Evolutionary conservation across 306 rosid genomes (phyloP).

Genomic region (Phaseolus lunatus): DNA sequence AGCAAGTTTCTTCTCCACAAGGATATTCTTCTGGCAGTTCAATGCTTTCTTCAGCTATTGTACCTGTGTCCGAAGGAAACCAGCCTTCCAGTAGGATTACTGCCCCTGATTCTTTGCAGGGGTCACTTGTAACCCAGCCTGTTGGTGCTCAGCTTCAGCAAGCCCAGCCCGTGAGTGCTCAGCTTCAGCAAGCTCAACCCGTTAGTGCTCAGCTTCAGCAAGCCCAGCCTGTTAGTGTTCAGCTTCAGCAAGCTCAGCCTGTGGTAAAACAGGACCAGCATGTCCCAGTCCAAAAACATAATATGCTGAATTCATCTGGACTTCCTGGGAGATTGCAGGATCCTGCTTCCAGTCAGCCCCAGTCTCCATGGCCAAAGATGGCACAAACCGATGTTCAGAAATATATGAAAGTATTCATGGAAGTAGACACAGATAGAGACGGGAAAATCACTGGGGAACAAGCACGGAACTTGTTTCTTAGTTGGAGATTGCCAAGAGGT

Average conservation of each 20-base stretch:
- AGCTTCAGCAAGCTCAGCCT: conserved; percentile 59
- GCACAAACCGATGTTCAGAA: conserved; percentile 81
- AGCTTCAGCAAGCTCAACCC: too few relatives aligned
- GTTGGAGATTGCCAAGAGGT: conserved; percentile 98
- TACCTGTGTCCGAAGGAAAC: conserved; percentile 61
- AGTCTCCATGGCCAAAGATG: conserved; percentile 89
- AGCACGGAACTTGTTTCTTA: conserved; percentile 89
- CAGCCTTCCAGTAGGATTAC: conserved; percentile 59
- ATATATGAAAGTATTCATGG: conserved; percentile 85
- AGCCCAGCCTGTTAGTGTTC: conserved; percentile 61
- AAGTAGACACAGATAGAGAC: conserved; percentile 94
- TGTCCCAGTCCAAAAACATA: conserved; percentile 51
- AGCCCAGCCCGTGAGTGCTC: conserved; percentile 43
- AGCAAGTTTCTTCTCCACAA: conserved; percentile 59
- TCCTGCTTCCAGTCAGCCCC: conserved; percentile 71
- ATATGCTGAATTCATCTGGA: conserved; percentile 54
- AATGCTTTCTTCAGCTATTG: conserved; percentile 56
- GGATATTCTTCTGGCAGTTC: conserved; percentile 55
- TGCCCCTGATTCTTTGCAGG: conserved; percentile 57
- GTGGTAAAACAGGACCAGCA: conserved; percentile 61
- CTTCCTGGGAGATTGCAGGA: conserved; percentile 56
- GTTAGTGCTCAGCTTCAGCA: conserved; percentile 50
- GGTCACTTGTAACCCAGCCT: conserved; percentile 60
- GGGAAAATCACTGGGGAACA: conserved; percentile 96
- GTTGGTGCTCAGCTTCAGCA: conserved; percentile 60